Evolutionary conservation across 495 filamentous ascomycete genomes (phyloP).

Genomic region (Penicillium psychrofluorescens): DNA sequence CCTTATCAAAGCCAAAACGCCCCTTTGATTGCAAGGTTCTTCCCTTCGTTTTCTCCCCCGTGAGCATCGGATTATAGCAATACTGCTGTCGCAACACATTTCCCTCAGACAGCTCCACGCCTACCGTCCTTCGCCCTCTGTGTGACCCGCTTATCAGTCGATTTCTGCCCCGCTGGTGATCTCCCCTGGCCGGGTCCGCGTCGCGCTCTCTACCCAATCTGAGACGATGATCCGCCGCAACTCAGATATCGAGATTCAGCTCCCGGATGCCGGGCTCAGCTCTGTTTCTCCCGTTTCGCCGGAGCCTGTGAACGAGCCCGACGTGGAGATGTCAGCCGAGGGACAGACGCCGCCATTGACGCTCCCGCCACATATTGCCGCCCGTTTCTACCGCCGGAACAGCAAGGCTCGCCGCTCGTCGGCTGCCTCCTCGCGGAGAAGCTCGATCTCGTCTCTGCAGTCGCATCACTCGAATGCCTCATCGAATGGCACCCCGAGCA

Average conservation of each 20-base stretch:
- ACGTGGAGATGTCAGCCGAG: slow-evolving; percentile 43
- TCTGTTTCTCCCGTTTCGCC: slow-evolving; percentile 17
- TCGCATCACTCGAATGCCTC: slow-evolving; percentile 62
- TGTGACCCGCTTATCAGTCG: slow-evolving; percentile 18
- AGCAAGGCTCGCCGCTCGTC: slow-evolving; percentile 71
- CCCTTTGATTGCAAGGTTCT: slow-evolving; percentile 9
- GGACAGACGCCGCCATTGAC: slow-evolving; percentile 39
- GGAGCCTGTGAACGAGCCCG: slow-evolving; percentile 16
- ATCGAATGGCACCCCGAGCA: slow-evolving; percentile 58
- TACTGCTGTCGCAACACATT: not conserved
- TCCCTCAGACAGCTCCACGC: not conserved
- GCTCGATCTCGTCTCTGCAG: slow-evolving; percentile 81
- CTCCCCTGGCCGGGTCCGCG: slow-evolving; percentile 1
- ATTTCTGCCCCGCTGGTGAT: slow-evolving; percentile 13
- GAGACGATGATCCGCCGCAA: slow-evolving; percentile 40
- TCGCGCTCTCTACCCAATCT: not conserved
- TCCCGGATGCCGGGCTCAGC: slow-evolving; percentile 32
- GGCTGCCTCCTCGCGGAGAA: slow-evolving; percentile 77
- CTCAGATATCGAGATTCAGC: slow-evolving; percentile 40
- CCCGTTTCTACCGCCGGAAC: slow-evolving; percentile 71
- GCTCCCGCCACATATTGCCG: slow-evolving; percentile 77
- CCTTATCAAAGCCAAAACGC: not conserved
- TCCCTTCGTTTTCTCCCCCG: not conserved
- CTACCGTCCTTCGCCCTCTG: not conserved
- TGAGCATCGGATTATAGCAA: not conserved